Base-by-base conservation (phyloP, 2,329 filamentous ascomycete genomes). In the Tolypocladium inflatum region DNA sequence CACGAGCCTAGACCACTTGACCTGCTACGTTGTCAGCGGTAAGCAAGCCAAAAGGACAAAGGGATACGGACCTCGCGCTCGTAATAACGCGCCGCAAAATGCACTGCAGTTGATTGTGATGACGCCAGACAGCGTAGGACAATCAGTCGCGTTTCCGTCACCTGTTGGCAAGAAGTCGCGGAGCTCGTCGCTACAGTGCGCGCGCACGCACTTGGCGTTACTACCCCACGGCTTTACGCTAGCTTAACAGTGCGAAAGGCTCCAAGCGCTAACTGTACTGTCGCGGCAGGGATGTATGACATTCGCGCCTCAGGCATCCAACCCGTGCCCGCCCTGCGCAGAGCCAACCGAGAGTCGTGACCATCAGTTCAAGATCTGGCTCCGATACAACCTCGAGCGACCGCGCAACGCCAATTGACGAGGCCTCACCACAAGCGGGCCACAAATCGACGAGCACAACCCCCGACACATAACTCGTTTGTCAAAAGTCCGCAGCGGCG, bases 401-500 rank as follows among this genome's bases (percentile, higher is more conserved):
- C 37, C 7, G 37, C 35, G 35, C 51, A 54, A 23, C 52, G 35
- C 35, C 52, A 54, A 39, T 54, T 54, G 35, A 54, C 52, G 52
- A 39, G 13, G 50, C 38, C 56, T 21, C 23, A 23, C 15, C 38
- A 9, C 39, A 23, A 56, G 37, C 21, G 7, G 21, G n/a, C 43
- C 23, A 17, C 21, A 35, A 10, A n/a, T 57, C 17, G 30, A 45
- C 51, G 11, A 17, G 13, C 37, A 33, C 45, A 23, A 33, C 15
- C 26, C 10, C 15, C 45, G 48, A 50, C 48, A 37, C 30, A 26
- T 21, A n/a, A 39, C 11, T 19, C 19, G 15, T 23, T 33, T 43
- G 23, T 58, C 45, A 30, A 61, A 61, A 68, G 68, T 64, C 70
- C 69, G 68, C 69, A 60, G 56, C 62, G 61, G 68, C 66, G 70